Conservation (phyloP, 1,284 basidiomycete genomes). For the Neolentinus lepideus region DNA sequence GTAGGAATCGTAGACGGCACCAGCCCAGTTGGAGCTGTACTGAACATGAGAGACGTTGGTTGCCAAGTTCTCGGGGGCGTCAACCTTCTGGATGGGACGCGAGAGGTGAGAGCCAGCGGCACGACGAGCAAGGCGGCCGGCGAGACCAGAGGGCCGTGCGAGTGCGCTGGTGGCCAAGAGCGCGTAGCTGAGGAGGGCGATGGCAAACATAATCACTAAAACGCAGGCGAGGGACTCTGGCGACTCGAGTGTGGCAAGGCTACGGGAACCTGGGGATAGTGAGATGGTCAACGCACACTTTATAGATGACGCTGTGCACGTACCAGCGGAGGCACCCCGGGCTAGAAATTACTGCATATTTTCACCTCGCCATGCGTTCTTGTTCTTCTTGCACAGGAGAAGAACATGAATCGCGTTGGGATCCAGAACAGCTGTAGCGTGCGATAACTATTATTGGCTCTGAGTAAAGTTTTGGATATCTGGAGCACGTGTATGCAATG, state of each 20-base stretch:
- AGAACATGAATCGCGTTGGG: not conserved
- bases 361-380: not conserved
- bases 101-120: conserved; percentile 10
- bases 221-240: conserved; percentile 8
- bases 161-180: conserved; percentile 15
- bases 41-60: conserved; percentile 13
- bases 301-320: not conserved
- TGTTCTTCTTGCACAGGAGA: not conserved
- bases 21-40: conserved; percentile 21
- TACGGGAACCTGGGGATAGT: conserved; percentile 6
- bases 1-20: conserved; percentile 14
- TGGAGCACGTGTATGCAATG: not conserved
- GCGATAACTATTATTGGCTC: not conserved
- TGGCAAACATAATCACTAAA: conserved; percentile 11
- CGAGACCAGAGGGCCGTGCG: conserved; percentile 12
- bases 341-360: not conserved
- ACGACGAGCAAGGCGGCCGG: conserved; percentile 13
- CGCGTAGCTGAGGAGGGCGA: conserved; percentile 13
- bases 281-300: not conserved
- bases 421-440: not conserved
- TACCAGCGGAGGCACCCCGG: not conserved
- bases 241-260: conserved; percentile 8
- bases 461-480: not conserved
- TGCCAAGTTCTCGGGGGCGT: not conserved
- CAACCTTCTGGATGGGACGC: conserved; percentile 7